Base-by-base conservation (phyloP, 345 rosid genomes). In the Gossypium mustelinum region DNA sequence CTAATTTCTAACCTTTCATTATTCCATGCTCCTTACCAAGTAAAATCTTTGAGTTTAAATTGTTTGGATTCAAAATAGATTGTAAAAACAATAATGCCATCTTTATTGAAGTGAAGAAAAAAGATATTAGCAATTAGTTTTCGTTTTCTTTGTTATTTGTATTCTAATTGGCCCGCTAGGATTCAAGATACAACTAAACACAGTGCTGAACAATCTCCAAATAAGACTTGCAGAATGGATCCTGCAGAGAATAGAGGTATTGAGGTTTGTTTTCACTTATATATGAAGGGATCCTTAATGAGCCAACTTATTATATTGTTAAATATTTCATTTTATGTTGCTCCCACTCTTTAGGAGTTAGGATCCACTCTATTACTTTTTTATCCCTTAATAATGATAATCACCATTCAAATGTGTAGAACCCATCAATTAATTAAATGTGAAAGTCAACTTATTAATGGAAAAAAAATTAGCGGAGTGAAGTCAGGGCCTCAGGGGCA, bases 211-310 rank as follows among this genome's bases (percentile, higher is more conserved):
- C 56, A 50, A 73, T 73, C 76, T 61, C 69, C 60, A 10, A 17
- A 25, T n/a, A 50, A 48, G 68, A 13, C 48, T 48, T 61, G 58
- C 11, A 27, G 44, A 51, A 44, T 59, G 57, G 75, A 73, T 24
- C 9, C 75, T 24, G 56, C 47, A 45, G 75, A 41, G 45, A 73
- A 61, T n/a, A 61, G 27, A 73, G 76, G 69, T 73, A 73, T 60
- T 34, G 44, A 60, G 56, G 24, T 25, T 48, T 73, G 48, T 48
- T 59, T 73, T 61, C 64, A 61, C 29, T 47, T 25, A 22, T 34
- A 34, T 34, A 4, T 8, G 24, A 47, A 25, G 29, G 63, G 41
- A 7, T 55, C 41, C 13, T n/a, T 14, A 6, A 56, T 39, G 12
- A 55, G 56, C 12, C 7, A 22, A 25, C 72, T 68, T 13, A 25